A percentile compares a stretch with the other conserved stretches of the same genome.
Evolutionary conservation across 441 rosid genomes (phyloP).

Genomic region (Jatropha multifida): DNA sequence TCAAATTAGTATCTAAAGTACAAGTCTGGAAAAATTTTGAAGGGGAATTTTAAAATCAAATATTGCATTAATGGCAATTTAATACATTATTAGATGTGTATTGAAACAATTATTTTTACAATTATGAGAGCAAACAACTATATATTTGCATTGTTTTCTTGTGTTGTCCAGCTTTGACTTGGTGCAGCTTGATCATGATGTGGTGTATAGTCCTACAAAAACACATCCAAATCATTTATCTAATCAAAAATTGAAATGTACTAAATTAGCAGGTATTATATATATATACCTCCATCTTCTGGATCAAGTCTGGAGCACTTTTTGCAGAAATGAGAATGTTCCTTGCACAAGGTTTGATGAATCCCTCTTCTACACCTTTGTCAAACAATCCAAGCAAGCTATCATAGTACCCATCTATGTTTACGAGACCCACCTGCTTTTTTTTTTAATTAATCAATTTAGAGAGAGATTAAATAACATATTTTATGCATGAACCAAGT

Average conservation of each 20-base stretch:
- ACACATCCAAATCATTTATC: background rate
- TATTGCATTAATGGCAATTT: background rate
- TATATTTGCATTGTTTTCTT: constrained; percentile 19
- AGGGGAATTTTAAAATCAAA: too few relatives aligned
- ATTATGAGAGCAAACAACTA: constrained; percentile 6
- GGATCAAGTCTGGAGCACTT: constrained; percentile 35
- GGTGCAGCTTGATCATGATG: constrained; percentile 37
- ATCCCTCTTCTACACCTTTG: constrained; percentile 52
- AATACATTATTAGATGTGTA: background rate
- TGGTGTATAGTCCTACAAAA: constrained; percentile 36
- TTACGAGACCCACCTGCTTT: constrained; percentile 44
- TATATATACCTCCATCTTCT: constrained; percentile 39
- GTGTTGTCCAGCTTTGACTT: constrained; percentile 30
- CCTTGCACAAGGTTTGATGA: constrained; percentile 37
- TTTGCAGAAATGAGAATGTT: constrained; percentile 41
- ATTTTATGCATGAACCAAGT: too few relatives aligned
- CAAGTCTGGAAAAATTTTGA: too few relatives aligned
- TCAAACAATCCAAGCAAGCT: constrained; percentile 42
- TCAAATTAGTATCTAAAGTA: too few relatives aligned
- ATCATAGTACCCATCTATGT: constrained; percentile 49
- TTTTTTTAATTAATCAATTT: background rate
- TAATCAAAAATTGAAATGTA: background rate
- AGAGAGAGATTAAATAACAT: too few relatives aligned
- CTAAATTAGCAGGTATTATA: too few relatives aligned
- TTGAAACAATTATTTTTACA: background rate